Conservation (phyloP, 345 rosid species). For the Dovyalis caffra region DNA sequence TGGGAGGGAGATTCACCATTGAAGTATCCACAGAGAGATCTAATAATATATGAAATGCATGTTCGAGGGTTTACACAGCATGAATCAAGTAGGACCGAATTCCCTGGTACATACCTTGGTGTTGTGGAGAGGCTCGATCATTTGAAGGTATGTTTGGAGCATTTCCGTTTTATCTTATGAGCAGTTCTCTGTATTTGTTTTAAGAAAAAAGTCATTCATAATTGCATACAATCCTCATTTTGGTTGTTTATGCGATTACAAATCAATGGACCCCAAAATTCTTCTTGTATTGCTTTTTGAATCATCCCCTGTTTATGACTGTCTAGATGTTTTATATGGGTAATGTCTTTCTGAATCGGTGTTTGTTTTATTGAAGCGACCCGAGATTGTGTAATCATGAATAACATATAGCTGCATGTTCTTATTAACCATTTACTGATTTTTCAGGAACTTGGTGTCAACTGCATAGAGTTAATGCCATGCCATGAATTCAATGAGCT, state of each 20-base stretch:
- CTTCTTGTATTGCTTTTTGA: neutral
- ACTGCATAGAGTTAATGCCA: constrained; percentile 96
- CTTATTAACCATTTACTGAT: constrained; percentile 20
- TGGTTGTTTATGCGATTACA: neutral
- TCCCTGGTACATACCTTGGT: constrained; percentile 87
- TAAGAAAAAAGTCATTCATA: neutral
- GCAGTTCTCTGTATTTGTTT: neutral
- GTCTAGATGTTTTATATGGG: neutral
- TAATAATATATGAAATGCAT: constrained; percentile 91
- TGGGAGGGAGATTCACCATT: constrained; percentile 97
- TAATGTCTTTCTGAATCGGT: neutral
- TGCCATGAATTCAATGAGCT: constrained; percentile 97
- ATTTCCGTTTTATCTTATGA: neutral
- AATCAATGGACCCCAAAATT: neutral
- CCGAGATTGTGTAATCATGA: neutral
- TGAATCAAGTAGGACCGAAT: constrained; percentile 66
- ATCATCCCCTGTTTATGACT: neutral
- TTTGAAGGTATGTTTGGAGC: constrained; percentile 58
- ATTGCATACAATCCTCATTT: neutral
- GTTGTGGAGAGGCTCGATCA: constrained; percentile 90
- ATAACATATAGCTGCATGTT: constrained; percentile 8
- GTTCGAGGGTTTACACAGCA: constrained; percentile 89
- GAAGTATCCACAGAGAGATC: constrained; percentile 68
- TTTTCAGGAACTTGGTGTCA: constrained; percentile 90
- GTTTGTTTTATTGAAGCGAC: neutral